Base-by-base conservation (phyloP, 2,329 filamentous ascomycete genomes). In the Gremmenia infestans region DNA sequence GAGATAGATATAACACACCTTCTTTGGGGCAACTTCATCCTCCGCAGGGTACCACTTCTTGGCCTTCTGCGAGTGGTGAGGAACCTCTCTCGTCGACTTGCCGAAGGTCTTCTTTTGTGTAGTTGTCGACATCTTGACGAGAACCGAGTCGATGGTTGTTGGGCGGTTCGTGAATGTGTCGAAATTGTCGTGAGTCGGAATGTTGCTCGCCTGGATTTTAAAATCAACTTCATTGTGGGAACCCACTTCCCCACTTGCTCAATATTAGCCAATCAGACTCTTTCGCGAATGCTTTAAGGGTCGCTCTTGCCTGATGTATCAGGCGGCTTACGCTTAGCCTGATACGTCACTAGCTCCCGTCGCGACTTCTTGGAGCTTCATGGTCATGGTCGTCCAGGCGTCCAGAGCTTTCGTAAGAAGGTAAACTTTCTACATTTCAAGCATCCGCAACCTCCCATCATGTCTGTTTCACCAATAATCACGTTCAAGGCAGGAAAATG, bases 21-120 rank as follows among this genome's bases (percentile, higher is more conserved):
- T 93, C 86, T 92, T 96, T 73, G 86, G 84, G 79, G 88, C 81
- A 76, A 83, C 75, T 74, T 93, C 89, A 79, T 97, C 93, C 78
- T 95, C 89, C 75, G 91, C 89, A 77, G 91, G 90, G 82, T 99
- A 99, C 91, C 93, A 99, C 83, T 97, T 97, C 84, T 89, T 86
- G 73, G 93, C 93, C 89, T 95, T 96, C 79, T 96, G 86, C 74
- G 83, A 82, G 78, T 82, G 78, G 78, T 89, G 85, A 77, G 89
- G 91, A 78, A 97, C 87, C 78, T 88, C 84, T 82, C 93, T 87
- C 81, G 90, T 89, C 80, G 90, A 90, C 86, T 94, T 94, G 82
- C 91, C 91, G 85, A 96, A 97, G 84, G 89, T 93, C 90, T 96
- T 96, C 74, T 87, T 89, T 56, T 65, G 62, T 28, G 57, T 64